Base-by-base conservation (phyloP, 768 basidiomycete species). In the Collybiopsis luxurians region DNA sequence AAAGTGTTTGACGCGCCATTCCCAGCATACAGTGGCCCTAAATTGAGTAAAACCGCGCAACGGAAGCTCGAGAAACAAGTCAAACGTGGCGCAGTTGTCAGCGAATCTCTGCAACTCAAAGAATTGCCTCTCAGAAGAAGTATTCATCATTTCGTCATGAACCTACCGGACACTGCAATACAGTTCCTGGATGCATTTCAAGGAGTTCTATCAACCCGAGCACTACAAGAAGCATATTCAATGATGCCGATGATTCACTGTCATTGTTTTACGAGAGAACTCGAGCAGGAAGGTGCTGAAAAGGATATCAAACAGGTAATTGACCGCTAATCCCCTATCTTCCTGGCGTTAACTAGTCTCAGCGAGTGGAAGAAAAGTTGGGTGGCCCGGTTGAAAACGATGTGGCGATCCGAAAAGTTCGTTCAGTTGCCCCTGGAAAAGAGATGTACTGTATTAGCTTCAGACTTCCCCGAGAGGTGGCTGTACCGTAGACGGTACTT, bases 381-480 rank as follows among this genome's bases (percentile, higher is more conserved):
- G 86, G 85, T 28, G 67, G 77, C 61, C 53, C 72, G 36, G 63
- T 96, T 52, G 72, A 74, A 13, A 73, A 75, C 11, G 79, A 82
- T 23, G 74, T 78, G 38, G 68, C 70, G 13, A 68, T 92, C 7
- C 87, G 93, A 64, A 79, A 86, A 61, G 95, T 99, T 48, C 86
- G 97, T 55, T 88, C 89, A 10, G 97, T 98, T 10, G 94, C 97
- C 1, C 96, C 96, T 6, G 90, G 85, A 72, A 98, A 99, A 73
- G 89, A 94, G 65, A 98, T 98, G 96, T 98, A 95, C 70, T 95
- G 96, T 71, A 82, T 99, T 54, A 89, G 89, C 69, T 98, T 99
- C 78, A 71, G 83, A 60, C 75, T 92, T 9, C 86, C 87, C 19
- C 67, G 67, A 44, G 70, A 65, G 36, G 75, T 76, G 9, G 80